phyloP scores from a whole-genome alignment of 163 green algal genomes.

The Scenedesmus sp. region DNA sequence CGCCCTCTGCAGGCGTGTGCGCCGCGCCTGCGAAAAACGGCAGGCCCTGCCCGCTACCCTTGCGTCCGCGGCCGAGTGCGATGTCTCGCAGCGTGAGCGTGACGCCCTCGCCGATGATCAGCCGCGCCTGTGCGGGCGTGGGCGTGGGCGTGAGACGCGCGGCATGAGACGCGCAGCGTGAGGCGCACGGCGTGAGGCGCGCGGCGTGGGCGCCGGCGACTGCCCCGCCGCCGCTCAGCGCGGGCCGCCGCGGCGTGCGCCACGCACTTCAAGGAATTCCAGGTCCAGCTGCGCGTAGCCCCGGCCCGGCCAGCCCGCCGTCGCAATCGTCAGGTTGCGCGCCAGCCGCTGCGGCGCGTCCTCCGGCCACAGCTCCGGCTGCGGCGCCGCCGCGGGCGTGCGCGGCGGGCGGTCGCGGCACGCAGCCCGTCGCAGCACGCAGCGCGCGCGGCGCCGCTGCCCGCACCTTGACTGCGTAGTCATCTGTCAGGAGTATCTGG shows the following conservation, averaged over 20 bases:
- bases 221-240: too few relatives aligned
- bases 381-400: too few relatives aligned
- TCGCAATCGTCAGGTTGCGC: constrained; percentile 10
- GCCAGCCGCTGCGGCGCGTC: not conserved
- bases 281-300: not conserved
- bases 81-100: constrained; percentile 12
- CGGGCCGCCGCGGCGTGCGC: too few relatives aligned
- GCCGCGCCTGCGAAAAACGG: constrained; percentile 34
- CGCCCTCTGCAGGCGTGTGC: not conserved
- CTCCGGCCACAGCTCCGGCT: not conserved
- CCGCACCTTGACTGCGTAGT: constrained; percentile 9
- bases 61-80: constrained; percentile 5
- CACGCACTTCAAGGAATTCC: too few relatives aligned
- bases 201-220: too few relatives aligned
- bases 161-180: too few relatives aligned
- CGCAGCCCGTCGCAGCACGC: too few relatives aligned
- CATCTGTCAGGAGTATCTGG: not conserved
- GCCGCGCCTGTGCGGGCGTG: not conserved
- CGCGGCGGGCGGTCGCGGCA: too few relatives aligned
- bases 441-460: too few relatives aligned
- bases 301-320: not conserved
- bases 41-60: constrained; percentile 10
- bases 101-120: not conserved
- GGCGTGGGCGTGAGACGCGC: too few relatives aligned
- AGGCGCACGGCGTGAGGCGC: too few relatives aligned